Conservation (phyloP, 78 protist species). For the Chrysochromulina tobinii region DNA sequence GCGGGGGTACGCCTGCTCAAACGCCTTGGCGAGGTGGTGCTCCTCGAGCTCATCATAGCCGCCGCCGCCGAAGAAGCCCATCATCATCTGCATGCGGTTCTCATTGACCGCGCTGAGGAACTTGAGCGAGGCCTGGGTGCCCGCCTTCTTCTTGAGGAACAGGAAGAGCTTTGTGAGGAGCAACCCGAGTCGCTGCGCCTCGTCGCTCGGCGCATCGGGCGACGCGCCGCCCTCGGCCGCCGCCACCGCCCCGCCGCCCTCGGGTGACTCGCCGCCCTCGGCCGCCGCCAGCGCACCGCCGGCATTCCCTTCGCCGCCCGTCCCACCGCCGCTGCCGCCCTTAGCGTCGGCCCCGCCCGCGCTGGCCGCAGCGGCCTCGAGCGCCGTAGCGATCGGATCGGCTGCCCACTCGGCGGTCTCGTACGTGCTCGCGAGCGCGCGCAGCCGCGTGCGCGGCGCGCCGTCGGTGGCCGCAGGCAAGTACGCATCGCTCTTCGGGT, state of each 20-base stretch:
- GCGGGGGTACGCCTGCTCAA: not conserved
- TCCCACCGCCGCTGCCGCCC: not conserved
- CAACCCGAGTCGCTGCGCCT: not conserved
- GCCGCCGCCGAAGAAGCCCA: no score
- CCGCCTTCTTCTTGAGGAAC: not conserved
- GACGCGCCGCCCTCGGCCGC: no score
- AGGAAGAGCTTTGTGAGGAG: not conserved
- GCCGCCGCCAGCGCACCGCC: not conserved
- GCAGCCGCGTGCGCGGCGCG: not conserved
- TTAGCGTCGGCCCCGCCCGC: not conserved
- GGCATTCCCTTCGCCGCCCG: not conserved
- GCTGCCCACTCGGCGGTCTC: no score
- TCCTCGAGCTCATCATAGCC: no score
- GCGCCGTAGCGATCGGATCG: no score
- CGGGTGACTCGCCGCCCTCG: no score
- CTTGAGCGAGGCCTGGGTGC: not conserved
- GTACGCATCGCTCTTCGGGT: not conserved
- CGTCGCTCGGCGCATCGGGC: not conserved
- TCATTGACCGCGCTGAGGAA: not conserved
- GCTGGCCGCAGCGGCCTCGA: no score
- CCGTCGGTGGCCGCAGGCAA: not conserved
- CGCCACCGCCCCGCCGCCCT: not conserved
- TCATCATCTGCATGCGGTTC: no score
- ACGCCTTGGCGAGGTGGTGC: not conserved
- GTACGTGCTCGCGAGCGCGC: no score